These are phyloP conservation scores for Eucalyptus cloeziana DNA, from an alignment of 345 rosid genomes.

Conservation along the genomic window DNA sequence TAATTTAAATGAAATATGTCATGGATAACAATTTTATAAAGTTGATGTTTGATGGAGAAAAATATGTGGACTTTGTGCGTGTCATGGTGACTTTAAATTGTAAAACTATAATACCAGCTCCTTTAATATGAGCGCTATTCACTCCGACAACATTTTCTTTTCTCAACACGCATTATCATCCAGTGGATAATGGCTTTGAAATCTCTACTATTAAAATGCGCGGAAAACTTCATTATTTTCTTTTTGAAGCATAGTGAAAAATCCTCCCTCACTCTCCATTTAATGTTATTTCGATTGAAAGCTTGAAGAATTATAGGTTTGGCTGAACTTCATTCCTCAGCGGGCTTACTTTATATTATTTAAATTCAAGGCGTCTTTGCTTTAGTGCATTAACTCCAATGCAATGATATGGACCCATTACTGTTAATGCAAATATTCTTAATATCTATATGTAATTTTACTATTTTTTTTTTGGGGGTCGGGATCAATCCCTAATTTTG, in stretches of 20 bases:
- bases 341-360: background rate
- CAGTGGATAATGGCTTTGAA: background rate
- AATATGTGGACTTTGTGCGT: background rate
- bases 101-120: background rate
- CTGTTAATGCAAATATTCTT: background rate
- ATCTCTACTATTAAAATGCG: background rate
- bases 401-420: background rate
- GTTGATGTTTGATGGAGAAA: background rate
- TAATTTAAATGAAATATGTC: background rate
- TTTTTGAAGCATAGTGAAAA: background rate
- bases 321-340: background rate
- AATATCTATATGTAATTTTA: background rate
- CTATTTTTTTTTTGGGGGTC: accelerated
- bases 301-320: no score
- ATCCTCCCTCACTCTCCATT: background rate
- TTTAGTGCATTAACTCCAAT: no score
- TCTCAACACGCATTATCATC: background rate
- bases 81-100: background rate
- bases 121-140: background rate
- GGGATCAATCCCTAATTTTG: background rate
- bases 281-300: no score
- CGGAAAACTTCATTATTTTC: background rate
- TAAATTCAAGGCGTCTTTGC: background rate
- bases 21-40: background rate
- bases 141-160: background rate